A percentile compares a stretch with the other conserved stretches of the same genome.
phyloP scores from a whole-genome alignment of 352 stramenopile genomes.

The Phytophthora meadii region DNA sequence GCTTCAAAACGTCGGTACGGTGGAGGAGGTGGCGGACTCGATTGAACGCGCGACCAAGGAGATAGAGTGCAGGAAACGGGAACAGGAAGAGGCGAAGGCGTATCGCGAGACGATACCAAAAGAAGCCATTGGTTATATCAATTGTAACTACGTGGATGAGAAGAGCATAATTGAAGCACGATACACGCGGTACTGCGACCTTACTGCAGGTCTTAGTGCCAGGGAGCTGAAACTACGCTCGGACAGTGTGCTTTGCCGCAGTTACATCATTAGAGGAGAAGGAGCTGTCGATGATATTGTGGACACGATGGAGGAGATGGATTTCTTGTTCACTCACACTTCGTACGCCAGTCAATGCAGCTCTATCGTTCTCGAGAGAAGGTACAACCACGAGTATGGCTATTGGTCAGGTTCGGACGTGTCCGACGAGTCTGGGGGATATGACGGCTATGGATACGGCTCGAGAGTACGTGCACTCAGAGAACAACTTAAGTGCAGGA shows the following conservation, averaged over 20 bases:
- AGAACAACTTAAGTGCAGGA: background rate
- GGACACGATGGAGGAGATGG: background rate
- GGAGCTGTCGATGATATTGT: background rate
- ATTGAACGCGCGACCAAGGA: background rate
- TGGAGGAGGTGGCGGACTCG: background rate
- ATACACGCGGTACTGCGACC: background rate
- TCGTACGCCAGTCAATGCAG: background rate
- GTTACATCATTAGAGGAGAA: background rate
- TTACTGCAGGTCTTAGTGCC: background rate
- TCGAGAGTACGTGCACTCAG: background rate
- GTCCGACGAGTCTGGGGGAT: no score
- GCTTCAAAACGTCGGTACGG: no score
- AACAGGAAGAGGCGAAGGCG: background rate
- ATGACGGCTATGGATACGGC: background rate
- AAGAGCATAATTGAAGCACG: background rate
- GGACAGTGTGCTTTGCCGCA: background rate
- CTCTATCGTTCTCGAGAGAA: background rate
- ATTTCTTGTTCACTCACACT: background rate
- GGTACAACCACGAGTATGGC: no score
- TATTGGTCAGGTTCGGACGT: no score
- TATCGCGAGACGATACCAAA: background rate
- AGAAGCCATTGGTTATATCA: background rate
- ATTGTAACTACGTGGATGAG: background rate
- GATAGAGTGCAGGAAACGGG: background rate
- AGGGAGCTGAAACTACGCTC: background rate